Percentiles rank a stretch among this genome's conserved stretches.
phyloP scores from a whole-genome alignment of 257 asterid species.

The Solanum gandarillasii region DNA sequence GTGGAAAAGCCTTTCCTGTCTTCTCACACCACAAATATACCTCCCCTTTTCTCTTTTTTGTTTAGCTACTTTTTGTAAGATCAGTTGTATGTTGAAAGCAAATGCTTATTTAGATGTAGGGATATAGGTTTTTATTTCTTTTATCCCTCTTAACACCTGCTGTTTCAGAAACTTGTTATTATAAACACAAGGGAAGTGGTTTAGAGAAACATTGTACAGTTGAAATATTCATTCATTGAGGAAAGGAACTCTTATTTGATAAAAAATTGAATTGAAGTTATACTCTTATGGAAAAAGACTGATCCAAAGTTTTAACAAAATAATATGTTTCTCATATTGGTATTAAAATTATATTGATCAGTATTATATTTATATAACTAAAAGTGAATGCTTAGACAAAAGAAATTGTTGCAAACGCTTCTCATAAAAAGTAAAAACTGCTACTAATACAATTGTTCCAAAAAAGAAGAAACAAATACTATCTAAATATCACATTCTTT shows the following conservation, averaged over 20 bases:
- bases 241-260: neutral
- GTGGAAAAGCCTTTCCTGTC: neutral
- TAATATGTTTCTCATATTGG: neutral
- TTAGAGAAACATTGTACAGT: slow-evolving; percentile 37
- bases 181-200: slow-evolving; percentile 3
- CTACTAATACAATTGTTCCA: neutral
- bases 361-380: no score
- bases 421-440: neutral
- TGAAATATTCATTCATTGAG: slow-evolving; percentile 17
- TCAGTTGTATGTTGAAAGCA: slow-evolving; percentile 30
- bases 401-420: neutral
- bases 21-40: neutral
- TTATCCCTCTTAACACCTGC: neutral
- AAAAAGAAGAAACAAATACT: neutral
- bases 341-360: no score
- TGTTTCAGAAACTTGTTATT: slow-evolving; percentile 3
- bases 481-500: neutral
- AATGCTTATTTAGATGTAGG: slow-evolving; percentile 30
- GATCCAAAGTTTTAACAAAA: neutral
- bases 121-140: slow-evolving; percentile 21
- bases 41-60: neutral
- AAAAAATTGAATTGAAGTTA: neutral
- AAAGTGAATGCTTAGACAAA: neutral
- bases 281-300: neutral
- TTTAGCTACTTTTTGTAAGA: slow-evolving; percentile 1